These are phyloP conservation scores for Solanum sitiens DNA, from an alignment of 257 asterid genomes.

Conservation along the genomic window DNA sequence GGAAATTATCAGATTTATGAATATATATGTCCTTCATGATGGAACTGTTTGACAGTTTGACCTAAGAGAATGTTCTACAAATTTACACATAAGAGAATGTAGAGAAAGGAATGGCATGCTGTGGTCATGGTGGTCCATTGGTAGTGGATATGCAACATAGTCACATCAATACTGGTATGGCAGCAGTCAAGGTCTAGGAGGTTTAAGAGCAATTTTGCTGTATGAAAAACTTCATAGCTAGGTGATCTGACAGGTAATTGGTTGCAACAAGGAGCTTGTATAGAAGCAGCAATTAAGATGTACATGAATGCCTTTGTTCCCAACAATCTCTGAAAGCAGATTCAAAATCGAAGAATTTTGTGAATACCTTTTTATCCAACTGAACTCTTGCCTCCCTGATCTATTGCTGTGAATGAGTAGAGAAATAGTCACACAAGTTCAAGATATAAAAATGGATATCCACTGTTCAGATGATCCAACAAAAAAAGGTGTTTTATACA, in stretches of 20 bases:
- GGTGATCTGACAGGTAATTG: not conserved
- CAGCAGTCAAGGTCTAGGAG: not conserved
- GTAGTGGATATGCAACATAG: not conserved
- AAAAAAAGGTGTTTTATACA: not conserved
- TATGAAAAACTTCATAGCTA: not conserved
- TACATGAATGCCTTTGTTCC: not conserved
- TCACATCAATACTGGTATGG: not conserved
- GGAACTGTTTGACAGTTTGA: not conserved
- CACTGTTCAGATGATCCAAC: not conserved
- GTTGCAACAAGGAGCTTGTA: not conserved
- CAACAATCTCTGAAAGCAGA: not conserved
- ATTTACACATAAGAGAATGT: not conserved
- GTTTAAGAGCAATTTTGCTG: not conserved
- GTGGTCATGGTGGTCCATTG: not conserved
- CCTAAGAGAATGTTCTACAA: not conserved
- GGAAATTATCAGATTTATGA: not conserved
- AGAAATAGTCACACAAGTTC: not conserved
- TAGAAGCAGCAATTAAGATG: not conserved
- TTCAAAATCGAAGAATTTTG: not conserved
- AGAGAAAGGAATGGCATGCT: not conserved
- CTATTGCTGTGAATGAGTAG: constrained; percentile 50
- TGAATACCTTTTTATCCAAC: constrained; percentile 68
- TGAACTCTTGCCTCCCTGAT: constrained; percentile 41
- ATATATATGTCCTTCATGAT: not conserved
- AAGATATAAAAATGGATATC: not conserved